phyloP scores from a whole-genome alignment of 768 basidiomycete species.

The Goffeauzyma gilvescens region DNA sequence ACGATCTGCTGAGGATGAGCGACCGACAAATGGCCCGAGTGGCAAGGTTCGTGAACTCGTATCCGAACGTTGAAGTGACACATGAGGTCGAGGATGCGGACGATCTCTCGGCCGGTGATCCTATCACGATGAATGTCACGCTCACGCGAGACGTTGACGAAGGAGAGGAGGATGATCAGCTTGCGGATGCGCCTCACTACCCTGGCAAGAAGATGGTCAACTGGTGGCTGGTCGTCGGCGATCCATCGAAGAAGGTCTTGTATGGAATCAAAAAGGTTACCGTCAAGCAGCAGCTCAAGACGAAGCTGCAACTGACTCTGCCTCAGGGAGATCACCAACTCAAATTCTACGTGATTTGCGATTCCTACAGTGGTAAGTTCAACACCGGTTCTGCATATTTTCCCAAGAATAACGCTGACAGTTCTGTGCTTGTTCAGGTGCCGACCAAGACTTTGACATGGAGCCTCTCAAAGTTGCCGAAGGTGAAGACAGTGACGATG shows the following conservation, averaged over 20 bases:
- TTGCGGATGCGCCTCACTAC: slow-evolving; percentile 83
- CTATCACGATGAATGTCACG: slow-evolving; percentile 60
- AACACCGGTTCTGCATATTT: not conserved
- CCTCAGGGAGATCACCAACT: slow-evolving; percentile 65
- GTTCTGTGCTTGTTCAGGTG: slow-evolving; percentile 33
- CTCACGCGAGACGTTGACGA: slow-evolving; percentile 61
- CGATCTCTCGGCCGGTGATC: slow-evolving; percentile 65
- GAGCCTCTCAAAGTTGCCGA: slow-evolving; percentile 72
- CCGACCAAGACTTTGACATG: slow-evolving; percentile 74
- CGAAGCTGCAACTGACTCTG: slow-evolving; percentile 75
- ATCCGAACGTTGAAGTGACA: slow-evolving; percentile 83
- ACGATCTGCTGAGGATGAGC: slow-evolving; percentile 63
- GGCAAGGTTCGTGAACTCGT: slow-evolving; percentile 86
- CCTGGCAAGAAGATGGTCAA: slow-evolving; percentile 77
- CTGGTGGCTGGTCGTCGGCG: slow-evolving; percentile 96
- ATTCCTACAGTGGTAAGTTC: slow-evolving; percentile 50
- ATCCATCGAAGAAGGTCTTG: slow-evolving; percentile 49
- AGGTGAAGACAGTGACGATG: slow-evolving; percentile 68
- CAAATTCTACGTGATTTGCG: slow-evolving; percentile 79
- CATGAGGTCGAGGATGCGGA: slow-evolving; percentile 64
- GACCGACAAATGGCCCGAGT: slow-evolving; percentile 84
- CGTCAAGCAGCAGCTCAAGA: slow-evolving; percentile 43
- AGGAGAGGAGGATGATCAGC: slow-evolving; percentile 44
- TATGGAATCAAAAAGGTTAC: slow-evolving; percentile 80
- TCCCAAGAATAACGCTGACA: not conserved